Evolutionary conservation across 2,329 filamentous ascomycete species (phyloP).

Genomic region (Stemphylium lycopersici): DNA sequence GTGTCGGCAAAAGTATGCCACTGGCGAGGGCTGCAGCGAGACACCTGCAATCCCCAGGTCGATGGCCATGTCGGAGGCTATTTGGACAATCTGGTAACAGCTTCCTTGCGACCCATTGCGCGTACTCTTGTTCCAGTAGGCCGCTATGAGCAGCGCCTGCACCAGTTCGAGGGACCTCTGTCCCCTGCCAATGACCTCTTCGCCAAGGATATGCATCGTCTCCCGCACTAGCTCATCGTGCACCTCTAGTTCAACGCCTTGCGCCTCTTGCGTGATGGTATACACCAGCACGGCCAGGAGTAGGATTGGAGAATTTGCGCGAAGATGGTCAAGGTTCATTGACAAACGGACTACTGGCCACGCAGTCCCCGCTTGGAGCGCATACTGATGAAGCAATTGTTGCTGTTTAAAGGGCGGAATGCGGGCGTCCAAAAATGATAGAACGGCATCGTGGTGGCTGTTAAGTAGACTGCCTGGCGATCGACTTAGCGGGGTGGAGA

Average conservation of each 20-base stretch:
- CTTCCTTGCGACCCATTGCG: slow-evolving; percentile 27
- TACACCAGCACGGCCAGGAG: slow-evolving; percentile 29
- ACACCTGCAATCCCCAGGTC: slow-evolving; percentile 36
- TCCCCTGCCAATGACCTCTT: slow-evolving; percentile 29
- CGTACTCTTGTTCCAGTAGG: slow-evolving; percentile 32
- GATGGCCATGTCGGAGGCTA: slow-evolving; percentile 39
- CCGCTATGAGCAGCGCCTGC: slow-evolving; percentile 32
- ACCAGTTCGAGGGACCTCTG: slow-evolving; percentile 37
- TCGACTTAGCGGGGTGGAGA: slow-evolving; percentile 4
- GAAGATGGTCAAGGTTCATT: slow-evolving; percentile 20
- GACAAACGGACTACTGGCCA: slow-evolving; percentile 29
- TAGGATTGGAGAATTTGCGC: slow-evolving; percentile 30
- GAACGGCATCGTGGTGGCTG: slow-evolving; percentile 20
- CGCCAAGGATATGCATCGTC: slow-evolving; percentile 28
- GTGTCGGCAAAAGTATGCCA: slow-evolving; percentile 29
- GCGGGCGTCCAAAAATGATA: slow-evolving; percentile 30
- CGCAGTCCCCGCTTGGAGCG: slow-evolving; percentile 21
- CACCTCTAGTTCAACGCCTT: slow-evolving; percentile 25
- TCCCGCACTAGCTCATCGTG: slow-evolving; percentile 36
- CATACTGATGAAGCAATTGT: slow-evolving; percentile 24
- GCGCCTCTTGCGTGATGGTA: slow-evolving; percentile 26
- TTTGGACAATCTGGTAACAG: slow-evolving; percentile 34
- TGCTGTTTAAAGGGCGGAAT: slow-evolving; percentile 28
- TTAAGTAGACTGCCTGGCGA: slow-evolving; percentile 18
- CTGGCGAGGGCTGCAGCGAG: slow-evolving; percentile 30